These are phyloP conservation scores for Xylaria palmicola DNA, from an alignment of 495 filamentous ascomycete species.

Conservation along the genomic window DNA sequence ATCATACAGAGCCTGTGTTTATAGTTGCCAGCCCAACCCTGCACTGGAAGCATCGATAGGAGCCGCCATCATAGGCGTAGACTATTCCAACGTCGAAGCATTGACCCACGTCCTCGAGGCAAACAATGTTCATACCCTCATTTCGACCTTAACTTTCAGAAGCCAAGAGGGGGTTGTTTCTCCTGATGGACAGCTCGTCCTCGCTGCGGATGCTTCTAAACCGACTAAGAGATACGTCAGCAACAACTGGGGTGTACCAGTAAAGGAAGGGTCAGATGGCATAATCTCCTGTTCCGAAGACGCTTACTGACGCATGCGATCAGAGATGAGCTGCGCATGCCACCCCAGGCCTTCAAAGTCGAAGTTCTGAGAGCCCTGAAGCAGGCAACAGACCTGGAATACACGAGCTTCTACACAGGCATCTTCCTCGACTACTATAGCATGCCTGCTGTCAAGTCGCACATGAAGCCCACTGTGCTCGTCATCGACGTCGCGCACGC, in stretches of 20 bases:
- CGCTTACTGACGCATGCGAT: neutral
- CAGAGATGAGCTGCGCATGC: constrained; percentile 1
- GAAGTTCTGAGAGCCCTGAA: constrained; percentile 22
- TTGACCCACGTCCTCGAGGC: constrained; percentile 43
- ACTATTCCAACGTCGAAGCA: constrained; percentile 43
- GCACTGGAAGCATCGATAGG: constrained; percentile 23
- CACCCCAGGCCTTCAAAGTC: constrained; percentile 20
- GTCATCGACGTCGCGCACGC: constrained; percentile 48
- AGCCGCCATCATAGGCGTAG: constrained; percentile 30
- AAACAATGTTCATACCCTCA: constrained; percentile 50
- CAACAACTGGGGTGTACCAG: constrained; percentile 44
- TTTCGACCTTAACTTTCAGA: constrained; percentile 43
- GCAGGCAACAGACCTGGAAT: constrained; percentile 38
- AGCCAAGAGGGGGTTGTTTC: neutral
- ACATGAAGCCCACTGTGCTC: constrained; percentile 40
- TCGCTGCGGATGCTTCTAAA: constrained; percentile 46
- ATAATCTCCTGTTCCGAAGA: neutral
- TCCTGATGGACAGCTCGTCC: constrained; percentile 44
- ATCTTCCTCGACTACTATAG: constrained; percentile 59
- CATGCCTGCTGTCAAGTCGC: constrained; percentile 44
- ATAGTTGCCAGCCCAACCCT: constrained; percentile 16
- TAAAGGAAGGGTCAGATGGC: constrained; percentile 21
- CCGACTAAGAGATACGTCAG: constrained; percentile 48
- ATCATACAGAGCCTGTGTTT: neutral
- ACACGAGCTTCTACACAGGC: constrained; percentile 49